Percentiles rank a stretch among this genome's conserved stretches.
Conservation (phyloP, 495 filamentous ascomycete genomes). For the Penicillium salamii region DNA sequence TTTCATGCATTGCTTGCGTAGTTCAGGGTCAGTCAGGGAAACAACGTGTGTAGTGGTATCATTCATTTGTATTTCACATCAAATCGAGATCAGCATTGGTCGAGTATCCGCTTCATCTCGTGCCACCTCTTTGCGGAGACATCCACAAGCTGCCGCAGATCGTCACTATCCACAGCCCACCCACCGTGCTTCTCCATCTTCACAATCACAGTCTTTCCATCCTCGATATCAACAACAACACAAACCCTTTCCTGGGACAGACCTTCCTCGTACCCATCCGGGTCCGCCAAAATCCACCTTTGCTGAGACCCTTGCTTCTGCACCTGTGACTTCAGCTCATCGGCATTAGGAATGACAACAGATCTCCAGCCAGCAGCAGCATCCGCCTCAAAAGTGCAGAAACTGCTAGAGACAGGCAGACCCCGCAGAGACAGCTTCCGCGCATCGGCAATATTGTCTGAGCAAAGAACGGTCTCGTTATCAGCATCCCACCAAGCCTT, state of each 20-base stretch:
- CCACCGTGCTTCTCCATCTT: slow-evolving; percentile 83
- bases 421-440: slow-evolving; percentile 51
- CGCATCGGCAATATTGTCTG: slow-evolving; percentile 49
- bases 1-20: neutral
- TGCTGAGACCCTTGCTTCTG: slow-evolving; percentile 40
- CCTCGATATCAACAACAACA: slow-evolving; percentile 66
- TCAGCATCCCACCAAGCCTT: slow-evolving; percentile 84
- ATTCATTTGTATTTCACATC: slow-evolving; percentile 22
- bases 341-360: slow-evolving; percentile 38
- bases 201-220: slow-evolving; percentile 56
- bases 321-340: slow-evolving; percentile 38
- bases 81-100: slow-evolving; percentile 27
- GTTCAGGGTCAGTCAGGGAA: too few species aligned
- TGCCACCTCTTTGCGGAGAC: slow-evolving; percentile 54
- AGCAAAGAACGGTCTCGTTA: slow-evolving; percentile 72
- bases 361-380: slow-evolving; percentile 44
- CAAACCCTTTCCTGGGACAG: slow-evolving; percentile 72
- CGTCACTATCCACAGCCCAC: slow-evolving; percentile 51
- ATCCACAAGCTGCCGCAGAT: slow-evolving; percentile 52
- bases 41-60: slow-evolving; percentile 26
- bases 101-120: slow-evolving; percentile 47
- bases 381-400: slow-evolving; percentile 69
- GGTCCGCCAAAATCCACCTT: slow-evolving; percentile 80
- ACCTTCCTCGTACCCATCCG: slow-evolving; percentile 85
- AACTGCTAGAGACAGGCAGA: slow-evolving; percentile 69